Base-by-base conservation (phyloP, 2,329 filamentous ascomycete species). In the Alternaria gaisen region DNA sequence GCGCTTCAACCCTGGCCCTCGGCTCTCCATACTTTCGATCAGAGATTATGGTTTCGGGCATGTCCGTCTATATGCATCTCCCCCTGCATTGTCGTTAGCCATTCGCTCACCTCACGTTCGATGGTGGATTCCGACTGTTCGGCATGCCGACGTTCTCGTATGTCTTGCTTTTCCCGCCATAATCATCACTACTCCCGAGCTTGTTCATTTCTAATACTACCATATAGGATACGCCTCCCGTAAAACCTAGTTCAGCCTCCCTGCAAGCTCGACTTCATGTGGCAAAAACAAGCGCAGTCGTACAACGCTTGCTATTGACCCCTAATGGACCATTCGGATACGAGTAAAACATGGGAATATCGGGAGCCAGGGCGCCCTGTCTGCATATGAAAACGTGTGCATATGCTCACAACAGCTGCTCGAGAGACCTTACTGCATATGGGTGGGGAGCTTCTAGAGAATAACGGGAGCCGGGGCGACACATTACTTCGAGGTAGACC, bases 381-480 rank as follows among this genome's bases (percentile, higher is more conserved):
- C 26, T 58, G 34, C 26, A 50, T 38, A 52, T 24, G 44, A 56
- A 11, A 59, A 42, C n/a, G 36, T 36, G 11, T 36, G n/a, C 40
- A 38, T 51, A 42, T 42, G 42, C 26, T 53, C 47, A n/a, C 50
- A 61, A 50, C 20, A 32, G 24, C n/a, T 22, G 38, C 42, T 14
- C 28, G 32, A 40, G 51, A 20, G 42, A 36, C 8, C 20, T 20
- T 32, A 11, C 48, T 53, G 53, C 36, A 46, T 48, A 16, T 28
- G n/a, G 52, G 9, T 46, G 32, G 24, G 18, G 38, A 30, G 36
- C 12, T 56, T 51, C 20, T n/a, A 24, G 54, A 40, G 53, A 32
- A 64, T 53, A 30, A 41, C 30, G 61, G 53, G 61, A 59, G 47
- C 55, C 50, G 46, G 61, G 52, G 55, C 56, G 46, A 24, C 30